phyloP scores from a whole-genome alignment of 2,329 filamentous ascomycete genomes.

The Stenocarpella maydis region DNA sequence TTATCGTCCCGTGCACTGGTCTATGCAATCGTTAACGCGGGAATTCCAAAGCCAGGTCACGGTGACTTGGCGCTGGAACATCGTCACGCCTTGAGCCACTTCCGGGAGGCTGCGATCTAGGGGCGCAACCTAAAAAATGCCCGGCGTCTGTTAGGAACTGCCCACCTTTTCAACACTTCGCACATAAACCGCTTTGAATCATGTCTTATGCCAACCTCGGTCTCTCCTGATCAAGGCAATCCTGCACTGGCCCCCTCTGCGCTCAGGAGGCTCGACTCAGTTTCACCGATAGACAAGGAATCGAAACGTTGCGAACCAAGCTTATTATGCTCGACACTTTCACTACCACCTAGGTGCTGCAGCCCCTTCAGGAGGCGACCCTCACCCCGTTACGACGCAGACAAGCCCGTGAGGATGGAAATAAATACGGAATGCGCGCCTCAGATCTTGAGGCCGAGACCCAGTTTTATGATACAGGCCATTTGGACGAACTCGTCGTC shows the following conservation, averaged over 20 bases:
- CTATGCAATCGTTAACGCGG: slow-evolving; percentile 5
- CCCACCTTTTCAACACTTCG: not conserved
- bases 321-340: not conserved
- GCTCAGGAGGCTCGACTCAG: slow-evolving; percentile 1
- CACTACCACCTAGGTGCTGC: not conserved
- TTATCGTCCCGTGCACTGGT: slow-evolving; percentile 16
- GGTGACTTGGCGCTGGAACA: not conserved
- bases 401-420: slow-evolving; percentile 4
- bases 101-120: not conserved
- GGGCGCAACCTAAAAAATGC: slow-evolving; percentile 1
- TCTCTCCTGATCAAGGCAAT: not conserved
- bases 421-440: not conserved
- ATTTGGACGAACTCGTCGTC: slow-evolving; percentile 13
- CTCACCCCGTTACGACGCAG: not conserved
- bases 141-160: not conserved
- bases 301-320: slow-evolving; percentile 26
- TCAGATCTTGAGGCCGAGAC: slow-evolving; percentile 17
- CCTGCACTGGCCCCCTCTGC: not conserved
- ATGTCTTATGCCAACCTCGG: not conserved
- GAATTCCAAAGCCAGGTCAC: slow-evolving; percentile 3
- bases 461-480: slow-evolving; percentile 19
- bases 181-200: slow-evolving; percentile 15
- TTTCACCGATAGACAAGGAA: slow-evolving; percentile 17
- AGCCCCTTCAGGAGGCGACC: not conserved
- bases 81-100: not conserved